phyloP scores from a whole-genome alignment of 257 asterid species.

The Nyctanthes arbortristis region DNA sequence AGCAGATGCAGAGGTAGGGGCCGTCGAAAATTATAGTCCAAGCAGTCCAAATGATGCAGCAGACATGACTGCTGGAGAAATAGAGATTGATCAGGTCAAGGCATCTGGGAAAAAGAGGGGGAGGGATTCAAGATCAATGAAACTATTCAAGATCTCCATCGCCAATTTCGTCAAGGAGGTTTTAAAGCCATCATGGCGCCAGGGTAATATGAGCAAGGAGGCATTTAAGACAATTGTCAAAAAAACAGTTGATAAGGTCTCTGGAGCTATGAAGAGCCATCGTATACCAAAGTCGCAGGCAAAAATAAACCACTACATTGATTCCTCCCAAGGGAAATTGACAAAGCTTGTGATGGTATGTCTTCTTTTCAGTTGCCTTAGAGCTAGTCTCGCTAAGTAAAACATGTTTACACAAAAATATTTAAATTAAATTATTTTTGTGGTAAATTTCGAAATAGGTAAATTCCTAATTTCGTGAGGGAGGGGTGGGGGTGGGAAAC shows the following conservation, averaged over 20 bases:
- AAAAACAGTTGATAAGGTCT: slow-evolving; percentile 99
- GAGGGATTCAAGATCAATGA: slow-evolving; percentile 69
- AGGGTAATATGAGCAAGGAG: slow-evolving; percentile 99
- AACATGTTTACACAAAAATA: not conserved
- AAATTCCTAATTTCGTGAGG: not conserved
- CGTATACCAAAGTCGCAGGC: slow-evolving; percentile 82
- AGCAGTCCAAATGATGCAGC: slow-evolving; percentile 54
- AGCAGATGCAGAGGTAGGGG: slow-evolving; percentile 79
- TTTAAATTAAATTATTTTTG: not conserved
- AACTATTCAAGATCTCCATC: slow-evolving; percentile 65
- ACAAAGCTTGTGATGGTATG: slow-evolving; percentile 97
- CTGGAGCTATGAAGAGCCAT: slow-evolving; percentile 89
- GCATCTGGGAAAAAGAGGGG: slow-evolving; percentile 57
- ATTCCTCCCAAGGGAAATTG: slow-evolving; percentile 83
- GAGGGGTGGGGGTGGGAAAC: not conserved
- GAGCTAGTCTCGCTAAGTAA: not conserved
- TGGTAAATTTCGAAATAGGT: not conserved
- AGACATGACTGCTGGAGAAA: slow-evolving; percentile 55
- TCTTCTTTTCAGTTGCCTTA: slow-evolving; percentile 24
- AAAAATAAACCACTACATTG: slow-evolving; percentile 79
- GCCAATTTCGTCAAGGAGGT: slow-evolving; percentile 95
- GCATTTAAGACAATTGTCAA: slow-evolving; percentile 97
- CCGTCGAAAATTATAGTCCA: slow-evolving; percentile 63
- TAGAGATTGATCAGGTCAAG: slow-evolving; percentile 76
- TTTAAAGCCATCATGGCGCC: slow-evolving; percentile 97